Evolutionary conservation across 106 monocot genomes (phyloP), one percentile per base, ranked within the genome.

Genomic region (Amphibolis antarctica): DNA sequence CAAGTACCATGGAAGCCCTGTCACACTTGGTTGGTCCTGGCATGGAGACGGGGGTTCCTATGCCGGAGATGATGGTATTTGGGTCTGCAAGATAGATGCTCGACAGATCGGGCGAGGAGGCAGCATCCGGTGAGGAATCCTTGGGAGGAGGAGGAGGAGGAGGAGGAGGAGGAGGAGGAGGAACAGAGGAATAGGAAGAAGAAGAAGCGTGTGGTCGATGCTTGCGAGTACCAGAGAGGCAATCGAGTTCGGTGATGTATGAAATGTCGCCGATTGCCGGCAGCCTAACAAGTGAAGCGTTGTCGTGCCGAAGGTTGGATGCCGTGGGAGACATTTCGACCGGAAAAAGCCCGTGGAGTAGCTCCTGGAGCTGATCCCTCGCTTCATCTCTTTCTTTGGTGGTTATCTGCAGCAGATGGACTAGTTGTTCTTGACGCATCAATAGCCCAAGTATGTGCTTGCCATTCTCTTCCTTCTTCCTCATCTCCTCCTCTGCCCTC

Each of bases 201-300:
- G 36, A 36, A 36, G 49, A 19, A 49, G 49, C 36, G 7, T 36
- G 36, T 36, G 36, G 7, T 36, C 7, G 52, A 0, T 66, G 66
- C 7, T 52, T 67, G 2, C n/a, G 28, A 4, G 70, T 42, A 19
- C n/a, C 70, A 0, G 70, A 71, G 11, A 62, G 31, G 62, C 62
- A 53, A 51, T 71, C 70, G 13, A 53, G 62, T 5, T 61, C 70
- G 1, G 54, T 63, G 21, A 71, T 42, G 42, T 62, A 26, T 17
- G 62, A 62, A 62, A n/a, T n/a, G n/a, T 52, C 42, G 28, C 48
- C 48, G 28, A 58, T 48, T 11, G 42, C 55, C 3, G 56, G n/a
- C n/a, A n/a, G 57, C 27, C 18, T 22, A 19, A 55, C 28, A n/a
- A n/a, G n/a, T 13, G 49, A 13, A 18, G 55, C 55, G 15, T 15